A percentile compares a stretch with the other conserved stretches of the same genome.
phyloP scores from a whole-genome alignment of 306 rosid species.

The Prunus armeniaca region DNA sequence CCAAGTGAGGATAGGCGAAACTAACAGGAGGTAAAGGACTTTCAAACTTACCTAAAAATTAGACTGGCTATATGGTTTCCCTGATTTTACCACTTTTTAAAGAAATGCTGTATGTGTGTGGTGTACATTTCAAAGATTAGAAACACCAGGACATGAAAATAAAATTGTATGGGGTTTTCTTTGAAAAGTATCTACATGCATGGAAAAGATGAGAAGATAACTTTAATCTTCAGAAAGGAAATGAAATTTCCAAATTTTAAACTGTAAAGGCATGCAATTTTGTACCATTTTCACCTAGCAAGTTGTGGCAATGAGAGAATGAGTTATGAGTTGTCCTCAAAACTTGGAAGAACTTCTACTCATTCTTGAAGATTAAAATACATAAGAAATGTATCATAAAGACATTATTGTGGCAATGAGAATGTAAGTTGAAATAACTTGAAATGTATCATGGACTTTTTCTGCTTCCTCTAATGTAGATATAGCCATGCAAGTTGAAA shows the following conservation, averaged over 20 bases:
- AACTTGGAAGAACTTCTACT: not conserved
- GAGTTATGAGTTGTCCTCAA: not conserved
- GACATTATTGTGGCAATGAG: not conserved
- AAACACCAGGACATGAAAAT: not conserved
- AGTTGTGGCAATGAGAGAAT: no score
- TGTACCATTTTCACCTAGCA: not conserved
- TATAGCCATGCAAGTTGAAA: not conserved
- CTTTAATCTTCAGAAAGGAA: not conserved
- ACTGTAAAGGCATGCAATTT: not conserved
- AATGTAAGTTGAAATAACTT: not conserved
- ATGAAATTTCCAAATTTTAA: not conserved
- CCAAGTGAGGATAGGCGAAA: conserved; percentile 66
- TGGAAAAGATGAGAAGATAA: not conserved
- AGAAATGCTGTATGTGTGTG: not conserved
- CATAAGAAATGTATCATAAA: not conserved
- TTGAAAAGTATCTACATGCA: not conserved
- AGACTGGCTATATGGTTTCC: not conserved
- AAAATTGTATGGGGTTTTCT: not conserved
- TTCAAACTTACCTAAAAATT: conserved; percentile 10
- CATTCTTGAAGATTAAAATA: not conserved
- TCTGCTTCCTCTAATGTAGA: not conserved
- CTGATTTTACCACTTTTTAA: conserved; percentile 1
- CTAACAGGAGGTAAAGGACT: conserved; percentile 63
- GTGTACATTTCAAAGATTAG: not conserved
- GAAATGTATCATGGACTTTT: not conserved